phyloP scores from a whole-genome alignment of 257 asterid genomes.

The Salvia splendens region DNA sequence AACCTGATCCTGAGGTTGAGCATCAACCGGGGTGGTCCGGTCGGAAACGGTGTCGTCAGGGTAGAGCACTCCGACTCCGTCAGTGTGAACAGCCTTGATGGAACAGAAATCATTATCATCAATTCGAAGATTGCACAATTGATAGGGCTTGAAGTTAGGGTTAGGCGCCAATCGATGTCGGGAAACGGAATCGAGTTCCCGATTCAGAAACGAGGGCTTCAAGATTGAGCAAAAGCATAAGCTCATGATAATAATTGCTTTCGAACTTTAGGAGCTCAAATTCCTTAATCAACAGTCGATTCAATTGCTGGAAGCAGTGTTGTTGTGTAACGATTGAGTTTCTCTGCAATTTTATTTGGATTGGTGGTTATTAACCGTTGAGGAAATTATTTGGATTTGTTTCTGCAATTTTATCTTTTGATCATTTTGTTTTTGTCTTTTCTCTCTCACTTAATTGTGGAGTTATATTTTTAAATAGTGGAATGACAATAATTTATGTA shows the following conservation, averaged over 20 bases:
- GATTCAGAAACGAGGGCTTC: slow-evolving; percentile 49
- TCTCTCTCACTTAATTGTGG: too few relatives aligned
- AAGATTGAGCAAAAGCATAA: slow-evolving; percentile 62
- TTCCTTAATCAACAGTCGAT: background rate
- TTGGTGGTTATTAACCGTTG: slow-evolving; percentile 29
- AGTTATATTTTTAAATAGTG: too few relatives aligned
- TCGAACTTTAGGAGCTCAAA: background rate
- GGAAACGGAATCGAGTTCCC: slow-evolving; percentile 26
- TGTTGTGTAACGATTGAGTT: background rate
- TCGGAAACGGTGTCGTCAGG: slow-evolving; percentile 62
- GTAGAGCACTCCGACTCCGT: slow-evolving; percentile 55
- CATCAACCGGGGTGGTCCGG: slow-evolving; percentile 41
- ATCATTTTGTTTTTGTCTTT: too few relatives aligned
- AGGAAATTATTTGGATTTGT: slow-evolving; percentile 2
- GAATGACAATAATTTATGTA: too few relatives aligned
- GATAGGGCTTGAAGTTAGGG: slow-evolving; percentile 40
- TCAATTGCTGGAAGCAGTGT: background rate
- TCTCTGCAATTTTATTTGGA: background rate
- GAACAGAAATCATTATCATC: slow-evolving; percentile 2
- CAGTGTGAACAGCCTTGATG: slow-evolving; percentile 47
- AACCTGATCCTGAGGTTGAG: slow-evolving; percentile 33
- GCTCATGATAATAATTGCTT: slow-evolving; percentile 38
- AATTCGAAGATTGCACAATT: slow-evolving; percentile 29
- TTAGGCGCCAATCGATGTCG: slow-evolving; percentile 53
- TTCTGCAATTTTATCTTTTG: background rate